Percentiles rank a stretch among this genome's conserved stretches.
phyloP scores from a whole-genome alignment of 345 rosid species.

The Eucalyptus paniculata region DNA sequence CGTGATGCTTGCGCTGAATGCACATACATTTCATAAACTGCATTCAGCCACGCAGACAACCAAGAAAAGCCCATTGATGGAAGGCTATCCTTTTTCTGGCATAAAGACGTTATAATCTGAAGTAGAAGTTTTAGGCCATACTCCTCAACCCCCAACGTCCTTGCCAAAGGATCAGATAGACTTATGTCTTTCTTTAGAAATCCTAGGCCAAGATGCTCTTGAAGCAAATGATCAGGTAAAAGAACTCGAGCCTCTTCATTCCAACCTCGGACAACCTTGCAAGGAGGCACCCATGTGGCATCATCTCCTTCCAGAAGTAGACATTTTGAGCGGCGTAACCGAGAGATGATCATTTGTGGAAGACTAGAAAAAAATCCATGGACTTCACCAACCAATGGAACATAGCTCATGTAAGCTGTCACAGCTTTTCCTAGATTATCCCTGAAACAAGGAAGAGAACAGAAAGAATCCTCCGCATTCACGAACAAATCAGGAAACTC shows the following conservation, averaged over 20 bases:
- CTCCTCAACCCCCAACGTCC: slow-evolving; percentile 63
- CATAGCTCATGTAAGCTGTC: slow-evolving; percentile 70
- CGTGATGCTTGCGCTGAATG: slow-evolving; percentile 23
- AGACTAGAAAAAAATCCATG: slow-evolving; percentile 84
- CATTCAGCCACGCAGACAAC: slow-evolving; percentile 67
- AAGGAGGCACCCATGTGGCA: slow-evolving; percentile 72
- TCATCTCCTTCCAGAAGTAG: slow-evolving; percentile 70
- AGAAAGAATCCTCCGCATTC: slow-evolving; percentile 45
- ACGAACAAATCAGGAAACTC: slow-evolving; percentile 73
- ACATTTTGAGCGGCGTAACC: slow-evolving; percentile 52
- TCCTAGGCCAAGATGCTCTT: slow-evolving; percentile 73
- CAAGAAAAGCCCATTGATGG: slow-evolving; percentile 54
- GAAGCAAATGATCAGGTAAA: slow-evolving; percentile 45
- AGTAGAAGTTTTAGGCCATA: slow-evolving; percentile 60
- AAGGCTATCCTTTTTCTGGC: slow-evolving; percentile 37
- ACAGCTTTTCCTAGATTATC: slow-evolving; percentile 72
- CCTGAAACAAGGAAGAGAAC: slow-evolving; percentile 68
- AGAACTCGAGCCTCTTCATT: background rate
- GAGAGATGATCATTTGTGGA: slow-evolving; percentile 56
- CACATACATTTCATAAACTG: slow-evolving; percentile 25
- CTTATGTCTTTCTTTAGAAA: slow-evolving; percentile 62
- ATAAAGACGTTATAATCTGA: slow-evolving; percentile 43
- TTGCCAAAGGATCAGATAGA: slow-evolving; percentile 67
- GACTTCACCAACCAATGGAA: slow-evolving; percentile 86
- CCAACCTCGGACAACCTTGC: slow-evolving; percentile 55